Percentiles rank a stretch among this genome's conserved stretches.
phyloP scores from a whole-genome alignment of 305 asterid genomes.

The Solanum hybrid region DNA sequence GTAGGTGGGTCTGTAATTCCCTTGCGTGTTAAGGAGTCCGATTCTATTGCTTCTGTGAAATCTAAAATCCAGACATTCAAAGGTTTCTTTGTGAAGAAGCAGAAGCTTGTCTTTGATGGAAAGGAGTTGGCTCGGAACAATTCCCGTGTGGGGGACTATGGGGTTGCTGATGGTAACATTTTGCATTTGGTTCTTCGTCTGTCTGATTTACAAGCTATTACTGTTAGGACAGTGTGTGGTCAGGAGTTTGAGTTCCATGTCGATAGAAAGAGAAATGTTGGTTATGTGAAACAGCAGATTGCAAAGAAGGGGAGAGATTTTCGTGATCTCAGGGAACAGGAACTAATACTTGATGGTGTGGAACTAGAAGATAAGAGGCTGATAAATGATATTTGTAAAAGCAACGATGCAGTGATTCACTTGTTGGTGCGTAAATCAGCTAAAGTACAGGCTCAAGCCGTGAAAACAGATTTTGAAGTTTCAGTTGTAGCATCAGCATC shows the following conservation, averaged over 20 bases:
- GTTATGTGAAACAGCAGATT: constrained; percentile 58
- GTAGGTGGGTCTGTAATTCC: constrained; percentile 60
- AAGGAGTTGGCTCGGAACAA: constrained; percentile 55
- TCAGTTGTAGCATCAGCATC: constrained; percentile 38
- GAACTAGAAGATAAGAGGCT: constrained; percentile 71
- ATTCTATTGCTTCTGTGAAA: constrained; percentile 74
- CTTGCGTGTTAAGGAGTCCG: constrained; percentile 54
- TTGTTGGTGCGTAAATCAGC: constrained; percentile 61
- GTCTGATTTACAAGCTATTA: constrained; percentile 68
- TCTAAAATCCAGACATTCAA: constrained; percentile 48
- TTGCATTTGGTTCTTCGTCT: constrained; percentile 54
- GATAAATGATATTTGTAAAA: constrained; percentile 50
- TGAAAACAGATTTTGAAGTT: constrained; percentile 50
- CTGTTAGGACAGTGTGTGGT: constrained; percentile 57
- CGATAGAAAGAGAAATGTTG: constrained; percentile 46
- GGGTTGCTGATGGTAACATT: constrained; percentile 52
- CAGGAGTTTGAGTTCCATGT: constrained; percentile 59
- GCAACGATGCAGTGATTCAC: constrained; percentile 52
- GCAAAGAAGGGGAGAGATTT: constrained; percentile 38
- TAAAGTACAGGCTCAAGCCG: constrained; percentile 39
- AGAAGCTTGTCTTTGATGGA: constrained; percentile 65
- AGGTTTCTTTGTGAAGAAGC: constrained; percentile 61
- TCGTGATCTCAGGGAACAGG: constrained; percentile 42
- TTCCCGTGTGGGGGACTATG: constrained; percentile 54
- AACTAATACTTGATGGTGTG: constrained; percentile 51